Conservation (phyloP, 2,329 filamentous ascomycete genomes). For the Colletotrichum kahawae region DNA sequence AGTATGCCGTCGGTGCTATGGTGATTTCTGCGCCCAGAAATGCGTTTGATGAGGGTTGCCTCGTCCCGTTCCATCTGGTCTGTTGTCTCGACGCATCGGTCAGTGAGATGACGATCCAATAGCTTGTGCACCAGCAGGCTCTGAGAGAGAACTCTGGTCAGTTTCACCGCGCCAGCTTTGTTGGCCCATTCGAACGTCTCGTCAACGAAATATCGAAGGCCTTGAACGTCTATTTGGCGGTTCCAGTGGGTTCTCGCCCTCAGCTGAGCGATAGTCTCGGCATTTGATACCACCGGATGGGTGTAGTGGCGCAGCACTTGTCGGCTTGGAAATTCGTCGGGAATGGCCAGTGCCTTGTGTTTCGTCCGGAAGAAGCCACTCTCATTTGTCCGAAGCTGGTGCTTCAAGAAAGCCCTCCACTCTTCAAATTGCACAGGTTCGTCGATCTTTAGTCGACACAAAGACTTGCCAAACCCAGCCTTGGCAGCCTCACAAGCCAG, state of each 20-base stretch:
- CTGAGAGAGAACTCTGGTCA: constrained; percentile 80
- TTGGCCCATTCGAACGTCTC: constrained; percentile 89
- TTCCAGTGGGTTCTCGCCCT: constrained; percentile 63
- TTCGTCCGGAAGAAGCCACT: constrained; percentile 79
- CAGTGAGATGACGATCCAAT: constrained; percentile 37
- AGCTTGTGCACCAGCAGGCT: constrained; percentile 72
- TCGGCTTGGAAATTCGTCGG: constrained; percentile 79
- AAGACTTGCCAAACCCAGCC: constrained; percentile 81
- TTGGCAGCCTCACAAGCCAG: constrained; percentile 88
- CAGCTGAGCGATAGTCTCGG: constrained; percentile 60
- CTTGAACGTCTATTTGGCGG: constrained; percentile 65
- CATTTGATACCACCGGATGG: constrained; percentile 78
- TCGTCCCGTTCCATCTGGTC: constrained; percentile 46
- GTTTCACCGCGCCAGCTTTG: constrained; percentile 79
- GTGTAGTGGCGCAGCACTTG: constrained; percentile 88
- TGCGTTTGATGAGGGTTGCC: constrained; percentile 62
- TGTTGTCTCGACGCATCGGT: constrained; percentile 25
- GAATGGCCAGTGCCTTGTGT: constrained; percentile 76
- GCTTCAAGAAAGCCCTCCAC: constrained; percentile 76
- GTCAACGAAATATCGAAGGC: constrained; percentile 74
- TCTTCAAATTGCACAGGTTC: constrained; percentile 63
- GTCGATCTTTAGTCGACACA: constrained; percentile 69
- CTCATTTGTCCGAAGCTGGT: constrained; percentile 84
- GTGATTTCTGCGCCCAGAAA: constrained; percentile 73
- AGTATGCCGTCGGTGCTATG: constrained; percentile 75